Conservation (phyloP, 495 filamentous ascomycete species). For the Aspergillus carlsbadensis region DNA sequence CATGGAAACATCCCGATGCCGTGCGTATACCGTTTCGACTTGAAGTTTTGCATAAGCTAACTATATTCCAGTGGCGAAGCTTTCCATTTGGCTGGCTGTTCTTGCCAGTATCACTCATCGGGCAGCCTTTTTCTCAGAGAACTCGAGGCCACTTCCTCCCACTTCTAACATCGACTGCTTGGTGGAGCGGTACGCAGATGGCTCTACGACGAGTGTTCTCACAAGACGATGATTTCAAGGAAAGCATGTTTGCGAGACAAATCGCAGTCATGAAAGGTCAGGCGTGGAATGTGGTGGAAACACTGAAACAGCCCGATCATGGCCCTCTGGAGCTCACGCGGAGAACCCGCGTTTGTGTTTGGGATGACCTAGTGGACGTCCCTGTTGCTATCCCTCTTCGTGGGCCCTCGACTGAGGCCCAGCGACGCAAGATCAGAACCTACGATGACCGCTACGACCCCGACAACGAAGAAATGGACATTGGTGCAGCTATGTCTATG, state of each 20-base stretch:
- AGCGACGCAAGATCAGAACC: conserved; percentile 54
- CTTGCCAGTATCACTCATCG: conserved; percentile 92
- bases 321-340: conserved; percentile 92
- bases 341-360: conserved; percentile 87
- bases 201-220: conserved; percentile 80
- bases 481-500: conserved; percentile 68
- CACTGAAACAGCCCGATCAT: conserved; percentile 86
- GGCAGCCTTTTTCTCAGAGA: conserved; percentile 89
- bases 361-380: conserved; percentile 97
- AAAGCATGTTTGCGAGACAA: conserved; percentile 95
- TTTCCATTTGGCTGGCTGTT: conserved; percentile 99
- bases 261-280: conserved; percentile 99
- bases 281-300: conserved; percentile 98
- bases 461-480: conserved; percentile 85
- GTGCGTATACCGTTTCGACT: conserved; percentile 35
- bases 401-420: conserved; percentile 71
- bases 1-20: conserved; percentile 98
- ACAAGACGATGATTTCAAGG: conserved; percentile 92
- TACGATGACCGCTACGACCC: conserved; percentile 36
- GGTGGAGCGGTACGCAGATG: conserved; percentile 95
- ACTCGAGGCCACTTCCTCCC: conserved; percentile 93
- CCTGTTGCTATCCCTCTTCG: conserved; percentile 90
- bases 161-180: conserved; percentile 84
- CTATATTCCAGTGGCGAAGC: conserved; percentile 62
- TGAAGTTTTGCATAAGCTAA: too few relatives aligned